Base-by-base conservation (phyloP, 1,284 basidiomycete species). In the Ganoderma boninense region DNA sequence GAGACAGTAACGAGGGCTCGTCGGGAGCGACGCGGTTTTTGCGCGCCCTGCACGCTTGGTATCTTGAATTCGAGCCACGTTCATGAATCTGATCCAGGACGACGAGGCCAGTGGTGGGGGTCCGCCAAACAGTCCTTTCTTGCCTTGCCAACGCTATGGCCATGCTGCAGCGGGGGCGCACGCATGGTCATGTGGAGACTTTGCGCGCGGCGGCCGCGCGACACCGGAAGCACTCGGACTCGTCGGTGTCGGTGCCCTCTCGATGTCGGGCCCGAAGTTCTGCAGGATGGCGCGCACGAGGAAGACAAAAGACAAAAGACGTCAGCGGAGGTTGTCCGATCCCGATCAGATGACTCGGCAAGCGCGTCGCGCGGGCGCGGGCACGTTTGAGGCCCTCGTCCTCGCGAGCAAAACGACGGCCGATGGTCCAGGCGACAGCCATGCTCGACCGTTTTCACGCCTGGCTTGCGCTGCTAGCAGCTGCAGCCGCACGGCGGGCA, bases 221-320 rank as follows among this genome's bases (percentile, higher is more conserved):
- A 74, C 82, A 83, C 66, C 80, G 79, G 78, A 81, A 83, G 76
- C 82, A 83, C 62, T 81, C 77, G 75, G 82, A 80, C 66, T 82
- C 77, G 72, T 83, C 82, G 49, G 77, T 79, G 77, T 83, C 82
- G 70, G 83, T 71, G 73, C 79, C 71, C 81, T 82, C 71, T 83
- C 80, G 35, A 83, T 77, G 62, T 83, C 82, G n/a, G 79, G 77
- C 10, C 82, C 82, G 66, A 79, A 83, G 76, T 81, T 80, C 82
- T 83, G 73, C 63, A 35, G 56, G n/a, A 14, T 13, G n/a, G 32
- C 52, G 38, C 32, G 49, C 29, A 29, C 5, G 26, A 23, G 6
- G 35, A 16, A 57, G 29, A 57, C 14, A 10, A 8, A 52, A 20
- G 14, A 35, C 10, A 43, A 35, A 56, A 23, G 46, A n/a, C 35